These are phyloP conservation scores for Hypholoma fasciculare DNA, from an alignment of 768 basidiomycete species.

Conservation along the genomic window DNA sequence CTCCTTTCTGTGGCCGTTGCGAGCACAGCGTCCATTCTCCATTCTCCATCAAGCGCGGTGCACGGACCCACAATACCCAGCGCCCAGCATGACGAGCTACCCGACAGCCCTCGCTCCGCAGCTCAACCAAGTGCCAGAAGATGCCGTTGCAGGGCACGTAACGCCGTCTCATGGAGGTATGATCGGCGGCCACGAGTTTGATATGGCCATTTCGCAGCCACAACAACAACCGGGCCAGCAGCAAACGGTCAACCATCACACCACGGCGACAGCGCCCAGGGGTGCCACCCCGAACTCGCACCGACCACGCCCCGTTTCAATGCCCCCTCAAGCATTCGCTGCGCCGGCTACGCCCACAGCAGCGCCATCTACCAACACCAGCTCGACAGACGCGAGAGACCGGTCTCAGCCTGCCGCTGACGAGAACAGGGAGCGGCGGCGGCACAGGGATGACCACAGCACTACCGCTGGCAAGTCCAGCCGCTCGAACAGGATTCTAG, in stretches of 20 bases:
- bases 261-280: slow-evolving; percentile 21
- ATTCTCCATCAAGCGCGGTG: slow-evolving; percentile 7
- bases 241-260: slow-evolving; percentile 22
- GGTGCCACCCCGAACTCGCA: slow-evolving; percentile 32
- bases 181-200: slow-evolving; percentile 63
- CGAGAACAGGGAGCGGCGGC: slow-evolving; percentile 28
- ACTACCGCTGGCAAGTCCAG: slow-evolving; percentile 29
- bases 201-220: slow-evolving; percentile 52
- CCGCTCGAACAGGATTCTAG: slow-evolving; percentile 65
- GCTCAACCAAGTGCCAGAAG: slow-evolving; percentile 52
- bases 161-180: slow-evolving; percentile 58
- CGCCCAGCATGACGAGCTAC: slow-evolving; percentile 32
- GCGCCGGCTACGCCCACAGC: slow-evolving; percentile 10
- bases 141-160: slow-evolving; percentile 36
- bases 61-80: slow-evolving; percentile 19
- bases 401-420: slow-evolving; percentile 27
- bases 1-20: slow-evolving; percentile 7
- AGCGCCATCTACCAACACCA: slow-evolving; percentile 21
- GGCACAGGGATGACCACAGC: slow-evolving; percentile 29
- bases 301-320: slow-evolving; percentile 67
- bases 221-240: slow-evolving; percentile 23
- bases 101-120: slow-evolving; percentile 48
- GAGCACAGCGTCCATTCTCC: slow-evolving; percentile 9
- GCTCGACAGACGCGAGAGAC: slow-evolving; percentile 33
- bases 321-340: slow-evolving; percentile 64